Conservation (phyloP, 2,329 filamentous ascomycete genomes). For the Neonectria coccinea region DNA sequence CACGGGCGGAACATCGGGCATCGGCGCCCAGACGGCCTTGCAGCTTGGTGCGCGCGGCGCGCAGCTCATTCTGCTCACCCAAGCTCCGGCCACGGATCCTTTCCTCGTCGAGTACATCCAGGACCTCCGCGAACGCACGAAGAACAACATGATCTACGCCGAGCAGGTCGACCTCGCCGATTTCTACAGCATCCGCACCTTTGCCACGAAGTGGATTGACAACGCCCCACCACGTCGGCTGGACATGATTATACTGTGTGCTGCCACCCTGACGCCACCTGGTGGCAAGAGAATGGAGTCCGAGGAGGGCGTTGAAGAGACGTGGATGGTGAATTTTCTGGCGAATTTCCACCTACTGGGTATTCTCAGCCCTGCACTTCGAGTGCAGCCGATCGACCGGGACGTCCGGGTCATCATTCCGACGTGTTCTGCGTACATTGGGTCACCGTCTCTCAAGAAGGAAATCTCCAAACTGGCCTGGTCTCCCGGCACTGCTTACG, state of each 20-base stretch:
- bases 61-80: constrained; percentile 90
- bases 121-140: constrained; percentile 80
- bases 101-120: constrained; percentile 95
- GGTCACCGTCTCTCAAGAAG: constrained; percentile 74
- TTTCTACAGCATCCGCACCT: constrained; percentile 89
- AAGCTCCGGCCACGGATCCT: constrained; percentile 81
- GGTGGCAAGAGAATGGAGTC: constrained; percentile 72
- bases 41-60: constrained; percentile 85
- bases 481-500: constrained; percentile 69
- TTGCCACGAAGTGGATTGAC: constrained; percentile 98
- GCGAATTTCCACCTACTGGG: constrained; percentile 95
- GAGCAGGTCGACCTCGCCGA: constrained; percentile 92
- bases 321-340: constrained; percentile 95
- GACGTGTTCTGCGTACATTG: constrained; percentile 90
- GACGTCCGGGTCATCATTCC: constrained; percentile 90
- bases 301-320: constrained; percentile 84
- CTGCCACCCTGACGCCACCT: constrained; percentile 78
- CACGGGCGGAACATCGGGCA: constrained; percentile 93
- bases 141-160: constrained; percentile 91
- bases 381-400: constrained; percentile 91
- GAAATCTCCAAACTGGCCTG: constrained; percentile 62
- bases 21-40: constrained; percentile 81
- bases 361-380: constrained; percentile 89
- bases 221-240: constrained; percentile 89
- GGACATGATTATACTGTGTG: constrained; percentile 92